These are phyloP conservation scores for Rhizopogon vesiculosus DNA, from an alignment of 768 basidiomycete species.

Conservation along the genomic window DNA sequence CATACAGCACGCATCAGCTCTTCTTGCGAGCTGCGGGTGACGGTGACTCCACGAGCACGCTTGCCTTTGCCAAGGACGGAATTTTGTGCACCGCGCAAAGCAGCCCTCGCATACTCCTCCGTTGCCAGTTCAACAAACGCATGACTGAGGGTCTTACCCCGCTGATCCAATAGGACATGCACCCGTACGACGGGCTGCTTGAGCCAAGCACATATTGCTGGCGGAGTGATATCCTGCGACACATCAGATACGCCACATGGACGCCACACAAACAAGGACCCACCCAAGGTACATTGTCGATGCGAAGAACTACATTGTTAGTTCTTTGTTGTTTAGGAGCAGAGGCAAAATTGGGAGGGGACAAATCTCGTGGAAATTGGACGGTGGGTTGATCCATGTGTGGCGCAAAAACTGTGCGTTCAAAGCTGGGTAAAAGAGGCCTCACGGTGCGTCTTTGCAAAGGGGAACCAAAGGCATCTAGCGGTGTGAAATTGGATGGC, in stretches of 20 bases:
- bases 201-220: constrained; percentile 63
- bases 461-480: constrained; percentile 15
- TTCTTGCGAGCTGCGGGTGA: constrained; percentile 75
- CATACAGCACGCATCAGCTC: constrained; percentile 79
- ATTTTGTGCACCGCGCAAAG: constrained; percentile 50
- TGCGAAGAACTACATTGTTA: constrained; percentile 63
- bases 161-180: constrained; percentile 74
- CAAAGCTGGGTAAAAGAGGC: constrained; percentile 24
- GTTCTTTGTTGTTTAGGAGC: constrained; percentile 9
- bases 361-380: constrained; percentile 12
- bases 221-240: constrained; percentile 76
- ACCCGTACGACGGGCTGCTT: constrained; percentile 60
- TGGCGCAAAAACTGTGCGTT: constrained; percentile 22
- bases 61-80: constrained; percentile 71
- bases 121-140: constrained; percentile 73
- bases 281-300: constrained; percentile 91
- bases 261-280: constrained; percentile 17
- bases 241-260: constrained; percentile 6
- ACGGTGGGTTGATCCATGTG: constrained; percentile 27
- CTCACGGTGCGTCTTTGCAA: constrained; percentile 20
- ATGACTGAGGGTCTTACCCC: constrained; percentile 82
- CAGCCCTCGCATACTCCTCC: constrained; percentile 58
- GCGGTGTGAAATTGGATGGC: constrained; percentile 4
- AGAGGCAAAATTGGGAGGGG: constrained; percentile 7
- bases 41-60: constrained; percentile 77